These are phyloP conservation scores for Acorus calamus DNA, from an alignment of 106 monocot species.

Conservation along the genomic window DNA sequence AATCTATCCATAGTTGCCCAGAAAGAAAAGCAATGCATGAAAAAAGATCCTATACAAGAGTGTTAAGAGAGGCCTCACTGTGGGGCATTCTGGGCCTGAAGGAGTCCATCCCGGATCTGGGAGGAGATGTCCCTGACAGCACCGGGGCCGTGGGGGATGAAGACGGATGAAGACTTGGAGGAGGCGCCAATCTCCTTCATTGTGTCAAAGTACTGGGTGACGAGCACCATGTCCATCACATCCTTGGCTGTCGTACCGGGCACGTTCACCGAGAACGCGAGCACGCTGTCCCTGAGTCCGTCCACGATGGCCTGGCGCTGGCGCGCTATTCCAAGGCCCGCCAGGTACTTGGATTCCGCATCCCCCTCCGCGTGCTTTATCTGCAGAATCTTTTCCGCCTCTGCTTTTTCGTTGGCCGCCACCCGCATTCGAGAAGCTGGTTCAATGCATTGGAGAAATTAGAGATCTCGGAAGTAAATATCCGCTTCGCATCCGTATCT, in stretches of 20 bases:
- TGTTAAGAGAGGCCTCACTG: no score
- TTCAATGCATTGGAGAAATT: background rate
- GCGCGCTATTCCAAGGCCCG: slow-evolving; percentile 58
- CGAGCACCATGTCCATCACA: slow-evolving; percentile 76
- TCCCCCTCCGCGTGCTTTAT: slow-evolving; percentile 72
- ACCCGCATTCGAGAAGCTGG: slow-evolving; percentile 47
- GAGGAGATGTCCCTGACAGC: slow-evolving; percentile 41
- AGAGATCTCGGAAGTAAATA: no score
- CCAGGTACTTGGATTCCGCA: slow-evolving; percentile 65
- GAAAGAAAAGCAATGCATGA: no score
- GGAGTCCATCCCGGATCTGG: slow-evolving; percentile 15
- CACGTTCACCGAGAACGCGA: slow-evolving; percentile 64
- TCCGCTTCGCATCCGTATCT: no score
- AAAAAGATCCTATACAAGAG: no score
- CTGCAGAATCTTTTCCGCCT: slow-evolving; percentile 66
- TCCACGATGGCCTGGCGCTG: slow-evolving; percentile 76
- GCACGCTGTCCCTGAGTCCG: slow-evolving; percentile 61
- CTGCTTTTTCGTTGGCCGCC: slow-evolving; percentile 74
- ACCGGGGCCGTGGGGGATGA: slow-evolving; percentile 7
- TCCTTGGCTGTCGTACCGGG: slow-evolving; percentile 68
- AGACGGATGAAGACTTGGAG: slow-evolving; percentile 18
- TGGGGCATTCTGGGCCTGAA: no score
- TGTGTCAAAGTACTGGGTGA: slow-evolving; percentile 68
- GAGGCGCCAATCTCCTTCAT: slow-evolving; percentile 69
- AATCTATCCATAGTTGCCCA: no score